Evolutionary conservation across 2,329 filamentous ascomycete species (phyloP), one percentile per base, ranked within the genome.

Genomic region (Penicillium sp.): DNA sequence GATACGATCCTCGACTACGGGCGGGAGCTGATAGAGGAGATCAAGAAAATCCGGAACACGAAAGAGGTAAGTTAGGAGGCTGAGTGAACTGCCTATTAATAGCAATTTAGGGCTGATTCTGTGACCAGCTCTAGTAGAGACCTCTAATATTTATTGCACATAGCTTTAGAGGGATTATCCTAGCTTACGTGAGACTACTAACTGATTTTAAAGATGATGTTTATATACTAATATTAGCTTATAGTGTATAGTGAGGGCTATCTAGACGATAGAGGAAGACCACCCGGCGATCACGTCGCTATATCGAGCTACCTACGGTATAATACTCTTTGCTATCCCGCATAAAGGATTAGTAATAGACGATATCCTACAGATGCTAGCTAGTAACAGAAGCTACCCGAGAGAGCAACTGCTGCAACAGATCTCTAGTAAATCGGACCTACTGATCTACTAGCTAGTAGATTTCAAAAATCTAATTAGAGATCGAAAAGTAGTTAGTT

Each of bases 121-220:
- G 25, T 25, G 33, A 55, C 6, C 46, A 72, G 71, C 62, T 66
- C 25, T 54, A 65, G 63, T 55, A 67, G 53, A 61, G 71, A 57
- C 68, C 63, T 49, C 52, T 68, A 45, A 55, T 71, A 14, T 69
- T 70, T 46, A 65, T 69, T 35, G 59, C 65, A 7, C 68, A 73
- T 48, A 69, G 69, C 53, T 70, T 70, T 62, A 68, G 71, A 30
- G 25, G 45, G 13, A 28, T 49, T 16, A 49, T 49, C 13, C n/a
- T 49, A 13, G 45, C 25, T 49, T 25, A 49, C 26, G 45, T 49
- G 7, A 4, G 45, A 49, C 25, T n/a, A 30, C 13, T 25, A n/a
- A n/a, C 45, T 3, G 45, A 28, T 48, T 28, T 28, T n/a, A n/a
- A n/a, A n/a, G n/a, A n/a, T n/a, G 4, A 14, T 0, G 14, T 26